Evolutionary conservation across 2,329 filamentous ascomycete species (phyloP).

Genomic region (Colletotrichum neosansevieriae): DNA sequence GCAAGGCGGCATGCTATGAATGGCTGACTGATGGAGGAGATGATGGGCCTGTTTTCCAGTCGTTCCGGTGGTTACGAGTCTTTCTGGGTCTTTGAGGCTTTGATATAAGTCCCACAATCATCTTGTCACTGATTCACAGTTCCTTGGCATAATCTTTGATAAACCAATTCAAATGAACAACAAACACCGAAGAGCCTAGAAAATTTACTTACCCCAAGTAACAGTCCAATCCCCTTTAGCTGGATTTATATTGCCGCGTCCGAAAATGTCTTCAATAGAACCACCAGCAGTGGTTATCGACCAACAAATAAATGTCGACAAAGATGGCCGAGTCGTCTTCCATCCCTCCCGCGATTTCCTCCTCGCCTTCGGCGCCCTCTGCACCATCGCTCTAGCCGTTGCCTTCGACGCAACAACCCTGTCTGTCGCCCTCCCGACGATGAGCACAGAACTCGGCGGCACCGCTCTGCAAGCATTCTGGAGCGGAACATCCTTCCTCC

Average conservation of each 20-base stretch:
- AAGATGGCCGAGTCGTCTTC: constrained; percentile 45
- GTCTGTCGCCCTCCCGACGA: constrained; percentile 65
- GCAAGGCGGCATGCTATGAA: not conserved
- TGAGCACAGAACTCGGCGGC: constrained; percentile 63
- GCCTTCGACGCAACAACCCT: constrained; percentile 75
- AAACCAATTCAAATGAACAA: too few relatives aligned
- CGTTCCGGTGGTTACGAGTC: not conserved
- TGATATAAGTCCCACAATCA: not conserved
- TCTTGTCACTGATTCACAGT: not conserved
- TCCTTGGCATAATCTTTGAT: too few relatives aligned
- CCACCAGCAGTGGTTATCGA: constrained; percentile 16
- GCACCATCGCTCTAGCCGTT: constrained; percentile 69
- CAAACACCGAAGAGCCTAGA: too few relatives aligned
- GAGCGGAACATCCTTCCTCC: constrained; percentile 77
- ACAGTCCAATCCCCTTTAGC: not conserved
- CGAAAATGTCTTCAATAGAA: constrained; percentile 12
- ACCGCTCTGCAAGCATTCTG: constrained; percentile 75
- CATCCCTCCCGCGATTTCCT: constrained; percentile 53
- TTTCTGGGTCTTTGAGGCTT: not conserved
- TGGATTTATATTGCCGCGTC: too few relatives aligned
- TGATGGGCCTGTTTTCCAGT: not conserved
- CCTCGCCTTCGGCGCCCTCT: constrained; percentile 64
- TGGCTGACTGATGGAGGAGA: not conserved
- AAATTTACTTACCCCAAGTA: too few relatives aligned
- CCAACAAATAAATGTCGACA: constrained; percentile 21